These are phyloP conservation scores for Corylus americana DNA, from an alignment of 306 rosid genomes.

Conservation along the genomic window DNA sequence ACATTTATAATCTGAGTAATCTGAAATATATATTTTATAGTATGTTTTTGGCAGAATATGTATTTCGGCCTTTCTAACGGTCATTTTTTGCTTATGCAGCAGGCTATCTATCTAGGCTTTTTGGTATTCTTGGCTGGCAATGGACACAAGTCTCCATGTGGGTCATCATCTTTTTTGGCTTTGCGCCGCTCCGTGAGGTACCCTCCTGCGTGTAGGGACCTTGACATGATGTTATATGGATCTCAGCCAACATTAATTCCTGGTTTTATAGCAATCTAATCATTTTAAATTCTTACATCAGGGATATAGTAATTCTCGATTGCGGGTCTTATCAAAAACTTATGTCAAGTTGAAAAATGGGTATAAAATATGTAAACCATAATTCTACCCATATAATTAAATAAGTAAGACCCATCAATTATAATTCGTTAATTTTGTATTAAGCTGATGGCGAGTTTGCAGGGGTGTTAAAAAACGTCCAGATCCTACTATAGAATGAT, in stretches of 20 bases:
- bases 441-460: too few species aligned
- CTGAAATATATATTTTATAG: neutral
- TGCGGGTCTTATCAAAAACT: too few species aligned
- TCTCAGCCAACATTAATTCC: neutral
- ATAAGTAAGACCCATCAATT: too few species aligned
- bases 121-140: conserved; percentile 19
- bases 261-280: neutral
- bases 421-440: too few species aligned
- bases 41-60: neutral
- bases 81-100: conserved; percentile 28
- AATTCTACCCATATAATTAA: too few species aligned
- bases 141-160: conserved; percentile 22
- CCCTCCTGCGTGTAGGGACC: conserved; percentile 8
- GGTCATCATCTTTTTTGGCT: conserved; percentile 30
- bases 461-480: too few species aligned
- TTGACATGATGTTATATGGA: neutral
- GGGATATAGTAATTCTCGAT: too few species aligned
- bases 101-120: conserved; percentile 2
- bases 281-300: neutral
- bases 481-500: neutral
- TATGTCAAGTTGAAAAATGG: too few species aligned
- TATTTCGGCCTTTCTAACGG: conserved; percentile 47
- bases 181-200: conserved; percentile 7
- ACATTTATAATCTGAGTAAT: conserved; percentile 25
- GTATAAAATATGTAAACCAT: too few species aligned